phyloP scores from a whole-genome alignment of 495 filamentous ascomycete genomes.

The Podospora bellae-mahoneyi region DNA sequence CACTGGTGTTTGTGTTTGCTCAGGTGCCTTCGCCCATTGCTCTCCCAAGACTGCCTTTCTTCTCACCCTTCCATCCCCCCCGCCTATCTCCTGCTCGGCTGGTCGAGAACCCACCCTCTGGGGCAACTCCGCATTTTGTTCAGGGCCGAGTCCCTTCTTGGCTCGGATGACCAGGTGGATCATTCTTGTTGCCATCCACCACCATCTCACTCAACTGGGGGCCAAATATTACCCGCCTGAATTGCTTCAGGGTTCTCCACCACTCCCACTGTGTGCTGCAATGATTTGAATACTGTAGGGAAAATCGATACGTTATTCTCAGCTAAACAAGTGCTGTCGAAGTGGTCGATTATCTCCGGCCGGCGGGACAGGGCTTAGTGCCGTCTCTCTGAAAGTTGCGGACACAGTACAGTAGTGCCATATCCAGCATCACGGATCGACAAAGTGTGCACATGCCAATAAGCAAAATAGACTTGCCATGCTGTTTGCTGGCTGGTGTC shows the following conservation, averaged over 20 bases:
- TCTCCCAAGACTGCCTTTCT: not conserved
- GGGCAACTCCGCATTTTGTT: not conserved
- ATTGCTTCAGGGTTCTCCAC: constrained; percentile 1
- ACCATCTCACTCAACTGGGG: not conserved
- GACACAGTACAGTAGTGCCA: not conserved
- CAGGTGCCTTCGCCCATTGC: not conserved
- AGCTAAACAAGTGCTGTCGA: not conserved
- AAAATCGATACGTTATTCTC: not conserved
- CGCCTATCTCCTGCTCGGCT: not conserved
- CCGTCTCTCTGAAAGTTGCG: not conserved
- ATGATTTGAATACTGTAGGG: not conserved
- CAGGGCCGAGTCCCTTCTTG: not conserved
- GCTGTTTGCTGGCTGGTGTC: not conserved
- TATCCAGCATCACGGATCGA: constrained; percentile 6
- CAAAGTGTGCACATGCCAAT: not conserved
- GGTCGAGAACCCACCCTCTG: not conserved
- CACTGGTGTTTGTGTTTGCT: not conserved
- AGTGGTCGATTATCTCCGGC: not conserved
- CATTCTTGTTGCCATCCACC: not conserved
- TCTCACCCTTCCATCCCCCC: not conserved
- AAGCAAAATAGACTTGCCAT: not conserved
- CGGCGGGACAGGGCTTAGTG: constrained; percentile 11
- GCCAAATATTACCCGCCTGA: constrained; percentile 14
- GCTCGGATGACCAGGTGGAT: constrained; percentile 2
- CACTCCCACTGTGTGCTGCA: not conserved